Base-by-base conservation (phyloP, 116 monocot genomes). In the Cymodocea nodosa region DNA sequence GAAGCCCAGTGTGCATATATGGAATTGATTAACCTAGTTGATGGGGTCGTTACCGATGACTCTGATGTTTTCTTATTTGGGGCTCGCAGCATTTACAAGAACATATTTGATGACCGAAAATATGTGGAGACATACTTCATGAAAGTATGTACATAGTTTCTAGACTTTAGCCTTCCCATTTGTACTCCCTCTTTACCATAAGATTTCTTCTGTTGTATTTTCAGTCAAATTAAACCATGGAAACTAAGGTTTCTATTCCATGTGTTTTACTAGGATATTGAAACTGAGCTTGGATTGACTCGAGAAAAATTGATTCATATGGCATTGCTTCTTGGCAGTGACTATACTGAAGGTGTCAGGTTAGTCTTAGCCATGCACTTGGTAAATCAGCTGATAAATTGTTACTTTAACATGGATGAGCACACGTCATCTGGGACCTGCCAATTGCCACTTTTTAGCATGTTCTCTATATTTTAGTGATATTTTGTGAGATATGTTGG, bases 101-200 rank as follows among this genome's bases (percentile, higher is more conserved):
- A 98, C 70, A 98, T 98, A 73, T 98, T 98, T 83, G 98, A 98
- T 76, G 92, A 98, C 55, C 71, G 86, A 25, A 98, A 98, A 64
- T 98, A 98, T 79, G 98, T 98, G 11, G 98, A 98, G 67, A 98
- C 98, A 74, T 98, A 98, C 69, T 86, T 98, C 48, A 89, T 92
- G 98, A 92, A 98, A 89, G 97, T 97, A 62, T 69, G 59, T 30
- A 39, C 5, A 23, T 58, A 23, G 44, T 50, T 35, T 23, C 30
- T 9, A 15, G 15, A 34, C 23, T 39, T 56, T 40, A 5, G 59
- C 16, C 12, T 5, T 22, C 24, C 0, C 9, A 12, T 20, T 18
- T 22, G 25, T 59, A 6, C 59, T 13, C 24, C 12, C 24, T 25
- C 24, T 59, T 59, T 59, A 25, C 18, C 20, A 2, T 30, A 30